Conservation (phyloP, 2,329 filamentous ascomycete genomes). For the Cytospora piceae region DNA sequence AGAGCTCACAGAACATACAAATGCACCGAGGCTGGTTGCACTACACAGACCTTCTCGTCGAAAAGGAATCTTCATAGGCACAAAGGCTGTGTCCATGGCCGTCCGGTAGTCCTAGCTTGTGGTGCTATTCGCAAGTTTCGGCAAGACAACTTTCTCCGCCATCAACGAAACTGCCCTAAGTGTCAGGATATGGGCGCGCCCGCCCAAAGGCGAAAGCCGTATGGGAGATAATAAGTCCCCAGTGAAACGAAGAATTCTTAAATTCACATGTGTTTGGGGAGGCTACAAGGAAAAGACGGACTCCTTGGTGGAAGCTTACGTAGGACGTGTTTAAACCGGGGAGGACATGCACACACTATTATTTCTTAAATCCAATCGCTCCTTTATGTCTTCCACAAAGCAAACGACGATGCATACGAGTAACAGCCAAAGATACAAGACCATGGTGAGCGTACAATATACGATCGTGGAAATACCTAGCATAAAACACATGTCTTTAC, state of each 20-base stretch:
- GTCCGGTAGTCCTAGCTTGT: background rate
- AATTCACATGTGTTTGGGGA: background rate
- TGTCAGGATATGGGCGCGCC: background rate
- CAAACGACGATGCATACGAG: no score
- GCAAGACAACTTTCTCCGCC: slow-evolving; percentile 6
- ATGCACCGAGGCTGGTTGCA: background rate
- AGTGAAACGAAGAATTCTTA: background rate
- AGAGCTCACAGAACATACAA: background rate
- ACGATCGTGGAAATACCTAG: no score
- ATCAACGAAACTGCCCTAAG: background rate
- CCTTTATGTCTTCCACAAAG: background rate
- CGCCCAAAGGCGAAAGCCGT: background rate
- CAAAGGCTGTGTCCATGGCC: background rate
- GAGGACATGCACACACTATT: no score
- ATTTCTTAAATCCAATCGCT: no score
- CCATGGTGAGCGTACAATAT: no score
- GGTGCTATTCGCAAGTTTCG: background rate
- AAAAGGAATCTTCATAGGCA: slow-evolving; percentile 1
- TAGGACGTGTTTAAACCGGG: no score
- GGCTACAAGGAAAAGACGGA: background rate
- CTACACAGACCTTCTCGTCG: background rate
- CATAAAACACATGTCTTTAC: no score
- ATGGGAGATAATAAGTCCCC: background rate
- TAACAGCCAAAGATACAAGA: no score
- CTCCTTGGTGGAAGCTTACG: no score